Evolutionary conservation across 108 stramenopile species (phyloP).

Genomic region (Cyclotella sp.): DNA sequence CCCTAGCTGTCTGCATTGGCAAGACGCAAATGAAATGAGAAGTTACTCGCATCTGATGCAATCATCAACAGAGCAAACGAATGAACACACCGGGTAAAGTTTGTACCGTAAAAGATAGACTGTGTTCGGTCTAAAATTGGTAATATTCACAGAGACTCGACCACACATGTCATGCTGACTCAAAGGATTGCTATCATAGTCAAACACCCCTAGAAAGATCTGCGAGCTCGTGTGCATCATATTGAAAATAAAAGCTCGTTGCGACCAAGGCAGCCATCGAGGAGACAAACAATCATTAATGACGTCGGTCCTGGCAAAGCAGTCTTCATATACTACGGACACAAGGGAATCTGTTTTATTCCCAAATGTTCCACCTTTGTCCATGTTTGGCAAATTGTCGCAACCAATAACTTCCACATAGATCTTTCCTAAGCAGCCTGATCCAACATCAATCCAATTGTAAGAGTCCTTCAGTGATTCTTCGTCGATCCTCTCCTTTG

Average conservation of each 20-base stretch:
- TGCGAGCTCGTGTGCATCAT: slow-evolving; percentile 72
- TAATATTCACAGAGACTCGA: slow-evolving; percentile 70
- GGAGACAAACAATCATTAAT: slow-evolving; percentile 81
- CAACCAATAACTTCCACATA: slow-evolving; percentile 74
- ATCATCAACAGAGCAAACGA: neutral
- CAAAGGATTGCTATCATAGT: slow-evolving; percentile 61
- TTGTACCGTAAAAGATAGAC: slow-evolving; percentile 71
- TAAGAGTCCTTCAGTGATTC: slow-evolving; percentile 55
- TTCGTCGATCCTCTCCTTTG: slow-evolving; percentile 58
- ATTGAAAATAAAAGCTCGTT: slow-evolving; percentile 77
- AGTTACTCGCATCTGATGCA: neutral
- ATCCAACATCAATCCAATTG: slow-evolving; percentile 74
- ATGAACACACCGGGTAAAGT: slow-evolving; percentile 54
- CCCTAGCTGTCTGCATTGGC: slow-evolving; percentile 14
- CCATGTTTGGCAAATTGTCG: slow-evolving; percentile 78
- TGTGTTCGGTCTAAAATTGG: slow-evolving; percentile 67
- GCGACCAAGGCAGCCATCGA: slow-evolving; percentile 80
- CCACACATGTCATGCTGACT: slow-evolving; percentile 76
- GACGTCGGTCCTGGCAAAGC: slow-evolving; percentile 68
- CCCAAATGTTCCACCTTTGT: slow-evolving; percentile 58
- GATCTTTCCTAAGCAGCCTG: slow-evolving; percentile 69
- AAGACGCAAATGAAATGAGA: neutral
- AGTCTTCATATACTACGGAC: slow-evolving; percentile 71
- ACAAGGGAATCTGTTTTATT: slow-evolving; percentile 85
- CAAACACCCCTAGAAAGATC: slow-evolving; percentile 76